Conservation (phyloP, 2,329 filamentous ascomycete genomes). For the Hawksworthiomyces lignivorus region DNA sequence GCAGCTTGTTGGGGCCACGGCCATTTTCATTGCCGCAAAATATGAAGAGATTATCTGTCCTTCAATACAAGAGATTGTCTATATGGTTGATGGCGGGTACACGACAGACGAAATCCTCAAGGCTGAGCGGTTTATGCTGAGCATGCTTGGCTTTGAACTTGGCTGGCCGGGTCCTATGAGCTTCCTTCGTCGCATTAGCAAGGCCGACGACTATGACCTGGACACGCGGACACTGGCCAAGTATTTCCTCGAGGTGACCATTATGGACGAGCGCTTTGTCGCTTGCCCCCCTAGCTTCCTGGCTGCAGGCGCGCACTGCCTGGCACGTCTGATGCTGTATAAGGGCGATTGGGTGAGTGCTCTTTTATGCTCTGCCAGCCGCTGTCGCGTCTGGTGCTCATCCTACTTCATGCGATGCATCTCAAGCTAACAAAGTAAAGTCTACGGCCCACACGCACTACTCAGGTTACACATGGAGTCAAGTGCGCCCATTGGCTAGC, state of each 20-base stretch:
- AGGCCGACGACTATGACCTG: conserved; percentile 94
- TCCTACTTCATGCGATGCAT: no score
- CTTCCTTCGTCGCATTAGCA: conserved; percentile 93
- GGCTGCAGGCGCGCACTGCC: conserved; percentile 84
- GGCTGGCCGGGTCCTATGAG: conserved; percentile 99
- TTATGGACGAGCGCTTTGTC: conserved; percentile 98
- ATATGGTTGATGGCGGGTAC: conserved; percentile 95
- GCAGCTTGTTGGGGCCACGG: conserved; percentile 91
- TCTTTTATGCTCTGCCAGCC: conserved; percentile 23
- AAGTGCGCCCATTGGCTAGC: conserved; percentile 68
- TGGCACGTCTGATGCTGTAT: conserved; percentile 78
- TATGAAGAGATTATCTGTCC: conserved; percentile 99
- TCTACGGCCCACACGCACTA: conserved; percentile 80
- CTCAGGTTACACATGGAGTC: conserved; percentile 82
- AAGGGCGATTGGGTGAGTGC: conserved; percentile 81
- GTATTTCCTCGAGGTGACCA: conserved; percentile 92
- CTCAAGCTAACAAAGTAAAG: conserved; percentile 35
- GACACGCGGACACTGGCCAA: conserved; percentile 94
- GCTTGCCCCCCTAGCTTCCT: conserved; percentile 83
- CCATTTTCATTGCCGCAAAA: conserved; percentile 91
- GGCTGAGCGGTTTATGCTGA: conserved; percentile 96
- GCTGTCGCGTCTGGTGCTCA: background rate
- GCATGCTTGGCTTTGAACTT: conserved; percentile 89
- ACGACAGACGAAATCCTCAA: conserved; percentile 87
- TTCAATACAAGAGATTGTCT: conserved; percentile 89